These are phyloP conservation scores for Alloteropsis angusta DNA, from an alignment of 202 grass and related monocot genomes.

Conservation along the genomic window DNA sequence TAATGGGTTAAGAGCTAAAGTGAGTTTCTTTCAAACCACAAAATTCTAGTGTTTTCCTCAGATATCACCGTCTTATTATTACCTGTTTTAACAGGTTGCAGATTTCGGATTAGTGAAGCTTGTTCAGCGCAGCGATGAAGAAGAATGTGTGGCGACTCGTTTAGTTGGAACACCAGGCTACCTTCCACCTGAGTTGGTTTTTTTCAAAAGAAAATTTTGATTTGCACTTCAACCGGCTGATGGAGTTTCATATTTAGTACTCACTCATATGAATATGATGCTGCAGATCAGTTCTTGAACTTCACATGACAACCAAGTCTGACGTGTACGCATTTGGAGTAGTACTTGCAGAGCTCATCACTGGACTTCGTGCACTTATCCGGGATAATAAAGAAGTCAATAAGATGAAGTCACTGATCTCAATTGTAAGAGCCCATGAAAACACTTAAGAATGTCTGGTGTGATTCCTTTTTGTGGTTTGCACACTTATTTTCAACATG, in stretches of 20 bases:
- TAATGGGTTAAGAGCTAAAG: slow-evolving; percentile 55
- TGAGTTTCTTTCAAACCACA: background rate
- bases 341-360: slow-evolving; percentile 60
- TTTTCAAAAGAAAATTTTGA: background rate
- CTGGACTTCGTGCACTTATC: slow-evolving; percentile 44
- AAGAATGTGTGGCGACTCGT: slow-evolving; percentile 52
- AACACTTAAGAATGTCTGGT: background rate
- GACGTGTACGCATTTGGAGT: slow-evolving; percentile 76
- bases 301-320: slow-evolving; percentile 61
- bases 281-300: slow-evolving; percentile 55
- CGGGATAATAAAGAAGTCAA: slow-evolving; percentile 45
- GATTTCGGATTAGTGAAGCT: slow-evolving; percentile 70
- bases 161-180: slow-evolving; percentile 70
- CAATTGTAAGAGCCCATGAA: slow-evolving; percentile 34
- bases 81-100: slow-evolving; percentile 40
- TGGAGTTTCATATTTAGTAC: background rate
- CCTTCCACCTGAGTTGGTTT: slow-evolving; percentile 66
- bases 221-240: background rate
- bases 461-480: background rate
- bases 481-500: background rate
- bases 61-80: slow-evolving; percentile 4
- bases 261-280: background rate
- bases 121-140: slow-evolving; percentile 41
- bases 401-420: slow-evolving; percentile 45
- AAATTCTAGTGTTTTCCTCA: background rate